Conservation (phyloP, 257 asterid genomes). For the Eustoma russellianum region DNA sequence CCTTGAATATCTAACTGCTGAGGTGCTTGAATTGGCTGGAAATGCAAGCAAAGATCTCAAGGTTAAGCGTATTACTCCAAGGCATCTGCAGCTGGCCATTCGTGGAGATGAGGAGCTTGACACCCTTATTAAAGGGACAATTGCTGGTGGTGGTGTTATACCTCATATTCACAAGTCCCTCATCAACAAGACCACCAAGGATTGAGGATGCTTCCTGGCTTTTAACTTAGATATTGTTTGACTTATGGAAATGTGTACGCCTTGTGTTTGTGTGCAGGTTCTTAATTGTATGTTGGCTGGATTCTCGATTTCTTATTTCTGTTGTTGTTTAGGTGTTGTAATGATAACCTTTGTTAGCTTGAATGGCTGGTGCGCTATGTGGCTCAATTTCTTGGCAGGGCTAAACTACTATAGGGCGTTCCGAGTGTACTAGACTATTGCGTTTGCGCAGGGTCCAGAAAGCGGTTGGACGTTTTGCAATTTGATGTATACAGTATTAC, state of each 20-base stretch:
- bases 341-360: too few relatives aligned
- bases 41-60: slow-evolving; percentile 94
- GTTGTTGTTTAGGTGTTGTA: too few relatives aligned
- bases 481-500: too few relatives aligned
- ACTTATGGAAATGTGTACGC: neutral
- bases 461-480: too few relatives aligned
- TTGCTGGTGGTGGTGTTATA: slow-evolving; percentile 96
- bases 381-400: too few relatives aligned
- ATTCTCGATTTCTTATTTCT: too few relatives aligned
- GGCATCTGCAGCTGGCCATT: slow-evolving; percentile 88
- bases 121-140: slow-evolving; percentile 90
- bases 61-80: slow-evolving; percentile 90
- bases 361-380: too few relatives aligned
- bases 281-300: too few relatives aligned
- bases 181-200: slow-evolving; percentile 96
- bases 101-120: slow-evolving; percentile 98
- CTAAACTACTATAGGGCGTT: too few relatives aligned
- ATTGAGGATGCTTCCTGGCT: slow-evolving; percentile 27
- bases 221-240: neutral
- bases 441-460: too few relatives aligned
- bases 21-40: slow-evolving; percentile 93
- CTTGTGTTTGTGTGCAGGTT: neutral
- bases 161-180: slow-evolving; percentile 98
- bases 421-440: too few relatives aligned
- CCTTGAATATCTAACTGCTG: slow-evolving; percentile 85